phyloP scores from a whole-genome alignment of 2,329 filamentous ascomycete genomes.

The Aaosphaeria arxii region DNA sequence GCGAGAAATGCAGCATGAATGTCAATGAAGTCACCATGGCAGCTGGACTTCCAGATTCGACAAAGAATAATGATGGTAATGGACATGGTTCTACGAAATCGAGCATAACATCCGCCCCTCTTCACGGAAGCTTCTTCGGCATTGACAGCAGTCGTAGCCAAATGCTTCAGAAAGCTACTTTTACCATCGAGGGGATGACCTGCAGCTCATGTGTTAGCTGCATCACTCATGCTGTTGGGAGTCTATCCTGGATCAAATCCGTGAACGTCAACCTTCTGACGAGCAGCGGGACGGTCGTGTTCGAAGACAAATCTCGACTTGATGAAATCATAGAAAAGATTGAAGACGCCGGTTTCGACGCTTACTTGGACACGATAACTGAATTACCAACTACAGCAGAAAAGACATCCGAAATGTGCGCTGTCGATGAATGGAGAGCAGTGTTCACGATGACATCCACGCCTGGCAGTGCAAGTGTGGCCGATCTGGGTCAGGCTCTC shows the following conservation, averaged over 20 bases:
- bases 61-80: too few relatives aligned
- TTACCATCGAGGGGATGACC: conserved; percentile 59
- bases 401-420: conserved; percentile 3
- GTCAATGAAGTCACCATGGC: too few relatives aligned
- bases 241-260: conserved; percentile 45
- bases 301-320: conserved; percentile 44
- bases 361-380: conserved; percentile 32
- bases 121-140: conserved; percentile 10
- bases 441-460: conserved; percentile 55
- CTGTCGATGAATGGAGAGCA: conserved; percentile 34
- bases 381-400: conserved; percentile 6
- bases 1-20: too few relatives aligned
- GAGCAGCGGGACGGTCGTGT: conserved; percentile 49
- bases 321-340: conserved; percentile 49
- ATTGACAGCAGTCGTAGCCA: conserved; percentile 7
- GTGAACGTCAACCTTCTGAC: conserved; percentile 53
- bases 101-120: too few relatives aligned
- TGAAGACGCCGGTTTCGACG: conserved; percentile 48
- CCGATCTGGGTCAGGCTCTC: conserved; percentile 47
- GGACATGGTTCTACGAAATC: too few relatives aligned
- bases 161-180: conserved; percentile 34
- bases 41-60: too few relatives aligned
- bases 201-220: conserved; percentile 56
- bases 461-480: conserved; percentile 48
- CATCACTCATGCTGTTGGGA: conserved; percentile 49